phyloP scores from a whole-genome alignment of 306 rosid genomes.

The Mimosa pudica region DNA sequence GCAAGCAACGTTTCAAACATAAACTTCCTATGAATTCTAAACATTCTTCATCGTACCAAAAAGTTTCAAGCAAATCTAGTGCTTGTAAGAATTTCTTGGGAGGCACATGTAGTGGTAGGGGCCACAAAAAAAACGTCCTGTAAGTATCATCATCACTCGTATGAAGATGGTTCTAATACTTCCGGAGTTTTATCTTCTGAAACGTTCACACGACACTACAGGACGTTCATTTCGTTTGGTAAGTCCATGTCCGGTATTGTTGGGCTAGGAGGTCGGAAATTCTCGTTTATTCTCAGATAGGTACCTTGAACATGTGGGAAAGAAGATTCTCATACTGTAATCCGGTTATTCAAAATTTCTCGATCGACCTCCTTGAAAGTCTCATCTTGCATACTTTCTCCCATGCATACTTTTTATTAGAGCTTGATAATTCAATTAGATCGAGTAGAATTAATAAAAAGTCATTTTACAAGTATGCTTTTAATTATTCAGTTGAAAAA shows the following conservation, averaged over 20 bases:
- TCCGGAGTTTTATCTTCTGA: conserved; percentile 44
- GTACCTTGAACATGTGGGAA: no score
- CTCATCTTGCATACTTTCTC: no score
- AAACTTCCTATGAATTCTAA: conserved; percentile 40
- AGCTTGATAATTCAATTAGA: no score
- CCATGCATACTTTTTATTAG: no score
- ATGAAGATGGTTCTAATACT: conserved; percentile 51
- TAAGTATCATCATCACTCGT: conserved; percentile 35
- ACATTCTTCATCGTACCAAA: conserved; percentile 42
- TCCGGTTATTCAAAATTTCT: no score
- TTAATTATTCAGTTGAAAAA: no score
- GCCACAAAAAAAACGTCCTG: conserved; percentile 2
- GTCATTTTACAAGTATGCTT: no score
- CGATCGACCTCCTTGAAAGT: no score
- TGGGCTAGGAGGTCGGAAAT: no score
- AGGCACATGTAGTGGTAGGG: conserved; percentile 6
- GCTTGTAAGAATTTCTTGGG: conserved; percentile 22
- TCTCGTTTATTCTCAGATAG: no score
- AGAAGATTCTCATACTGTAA: no score
- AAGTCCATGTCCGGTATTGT: background rate
- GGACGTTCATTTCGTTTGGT: conserved; percentile 43
- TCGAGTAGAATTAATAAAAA: no score
- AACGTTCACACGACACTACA: conserved; percentile 43
- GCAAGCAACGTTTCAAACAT: conserved; percentile 56
- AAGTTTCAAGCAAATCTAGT: conserved; percentile 33